phyloP scores from a whole-genome alignment of 2,329 filamentous ascomycete species.

The Arthroderma sp. region DNA sequence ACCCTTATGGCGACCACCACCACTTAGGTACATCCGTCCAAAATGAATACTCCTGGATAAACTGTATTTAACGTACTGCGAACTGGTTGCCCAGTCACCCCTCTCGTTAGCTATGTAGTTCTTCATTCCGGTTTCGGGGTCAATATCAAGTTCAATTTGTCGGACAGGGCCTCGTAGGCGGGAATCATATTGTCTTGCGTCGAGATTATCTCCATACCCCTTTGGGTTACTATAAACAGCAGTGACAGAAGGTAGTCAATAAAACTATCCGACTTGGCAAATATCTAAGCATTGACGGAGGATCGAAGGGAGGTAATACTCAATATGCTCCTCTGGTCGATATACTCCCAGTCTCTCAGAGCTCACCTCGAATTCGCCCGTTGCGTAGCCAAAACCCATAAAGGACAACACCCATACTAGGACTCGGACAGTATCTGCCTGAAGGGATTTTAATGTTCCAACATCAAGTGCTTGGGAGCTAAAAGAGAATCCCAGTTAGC shows the following conservation, averaged over 20 bases:
- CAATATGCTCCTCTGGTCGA: conserved; percentile 52
- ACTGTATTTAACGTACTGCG: conserved; percentile 69
- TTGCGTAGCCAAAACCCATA: conserved; percentile 72
- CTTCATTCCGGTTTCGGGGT: conserved; percentile 81
- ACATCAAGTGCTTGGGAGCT: conserved; percentile 68
- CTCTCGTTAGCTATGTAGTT: conserved; percentile 94
- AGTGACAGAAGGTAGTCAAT: conserved; percentile 45
- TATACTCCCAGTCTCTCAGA: conserved; percentile 68
- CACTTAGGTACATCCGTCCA: conserved; percentile 60
- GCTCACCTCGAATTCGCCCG: conserved; percentile 72
- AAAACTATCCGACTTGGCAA: not conserved
- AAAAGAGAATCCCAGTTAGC: not conserved
- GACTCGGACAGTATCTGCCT: conserved; percentile 64
- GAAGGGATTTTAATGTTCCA: conserved; percentile 64
- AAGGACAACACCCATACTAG: conserved; percentile 74
- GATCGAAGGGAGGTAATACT: conserved; percentile 20
- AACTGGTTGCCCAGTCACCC: conserved; percentile 78
- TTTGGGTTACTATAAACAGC: conserved; percentile 49
- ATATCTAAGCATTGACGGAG: not conserved
- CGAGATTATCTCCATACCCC: conserved; percentile 72
- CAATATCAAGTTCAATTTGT: conserved; percentile 58
- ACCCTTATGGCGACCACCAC: conserved; percentile 44
- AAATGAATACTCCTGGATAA: conserved; percentile 62
- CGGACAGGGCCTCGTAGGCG: conserved; percentile 70
- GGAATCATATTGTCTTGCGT: conserved; percentile 63